phyloP scores from a whole-genome alignment of 257 asterid species.

The Capsicum rhomboideum region DNA sequence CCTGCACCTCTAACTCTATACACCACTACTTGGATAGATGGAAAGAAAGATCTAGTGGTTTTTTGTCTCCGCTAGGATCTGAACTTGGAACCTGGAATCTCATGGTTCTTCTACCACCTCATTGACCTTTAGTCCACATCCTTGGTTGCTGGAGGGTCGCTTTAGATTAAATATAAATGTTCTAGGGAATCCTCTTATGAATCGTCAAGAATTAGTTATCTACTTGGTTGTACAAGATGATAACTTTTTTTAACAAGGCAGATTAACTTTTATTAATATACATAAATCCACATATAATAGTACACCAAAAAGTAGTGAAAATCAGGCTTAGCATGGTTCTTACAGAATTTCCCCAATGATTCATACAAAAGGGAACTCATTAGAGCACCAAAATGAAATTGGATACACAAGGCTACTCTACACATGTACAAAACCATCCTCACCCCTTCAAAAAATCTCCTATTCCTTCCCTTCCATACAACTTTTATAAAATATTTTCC shows the following conservation, averaged over 20 bases:
- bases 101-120: no score
- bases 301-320: background rate
- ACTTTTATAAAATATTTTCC: background rate
- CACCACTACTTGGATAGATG: no score
- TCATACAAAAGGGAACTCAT: background rate
- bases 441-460: background rate
- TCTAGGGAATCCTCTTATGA: background rate
- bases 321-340: background rate
- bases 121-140: no score
- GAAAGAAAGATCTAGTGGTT: no score
- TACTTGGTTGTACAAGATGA: background rate
- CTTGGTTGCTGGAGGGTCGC: background rate
- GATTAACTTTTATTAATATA: background rate
- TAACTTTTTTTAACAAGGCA: background rate
- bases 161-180: background rate
- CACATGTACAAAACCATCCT: background rate
- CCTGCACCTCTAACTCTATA: no score
- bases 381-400: background rate
- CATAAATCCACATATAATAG: background rate
- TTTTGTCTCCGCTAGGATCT: no score
- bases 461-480: background rate
- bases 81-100: no score
- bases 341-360: no score
- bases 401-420: background rate
- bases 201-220: background rate